Conservation (phyloP, 2,329 filamentous ascomycete genomes). For the Parascedosporium putredinis region DNA sequence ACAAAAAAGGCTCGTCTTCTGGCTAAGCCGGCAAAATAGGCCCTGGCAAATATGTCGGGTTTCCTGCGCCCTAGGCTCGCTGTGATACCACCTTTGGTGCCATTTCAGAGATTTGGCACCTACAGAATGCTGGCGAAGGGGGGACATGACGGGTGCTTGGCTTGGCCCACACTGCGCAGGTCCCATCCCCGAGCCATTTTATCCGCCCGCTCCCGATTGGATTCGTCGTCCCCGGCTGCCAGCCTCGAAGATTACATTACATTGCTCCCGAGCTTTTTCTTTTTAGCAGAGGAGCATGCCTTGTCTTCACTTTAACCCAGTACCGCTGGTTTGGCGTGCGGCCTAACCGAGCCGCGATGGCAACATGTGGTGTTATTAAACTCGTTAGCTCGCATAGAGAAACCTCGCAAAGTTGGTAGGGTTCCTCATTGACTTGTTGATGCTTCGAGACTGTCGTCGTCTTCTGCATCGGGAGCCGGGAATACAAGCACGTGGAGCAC, state of each 20-base stretch:
- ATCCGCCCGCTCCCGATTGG: neutral
- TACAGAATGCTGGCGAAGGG: neutral
- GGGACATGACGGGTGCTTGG: neutral
- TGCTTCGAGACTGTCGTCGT: no score
- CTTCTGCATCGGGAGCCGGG: no score
- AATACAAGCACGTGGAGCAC: no score
- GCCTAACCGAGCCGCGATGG: neutral
- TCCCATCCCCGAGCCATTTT: neutral
- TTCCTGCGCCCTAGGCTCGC: neutral
- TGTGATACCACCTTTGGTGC: slow-evolving; percentile 3
- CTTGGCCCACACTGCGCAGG: neutral
- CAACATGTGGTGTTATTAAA: neutral
- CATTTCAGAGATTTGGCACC: neutral
- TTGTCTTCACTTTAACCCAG: neutral
- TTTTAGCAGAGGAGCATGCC: neutral
- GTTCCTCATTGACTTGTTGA: neutral
- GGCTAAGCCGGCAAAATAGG: slow-evolving; percentile 8
- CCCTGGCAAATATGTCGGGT: neutral
- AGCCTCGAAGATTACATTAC: neutral
- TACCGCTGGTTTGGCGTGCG: neutral
- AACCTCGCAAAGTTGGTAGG: no score
- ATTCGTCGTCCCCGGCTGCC: neutral
- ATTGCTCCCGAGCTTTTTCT: no score
- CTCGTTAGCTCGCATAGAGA: no score
- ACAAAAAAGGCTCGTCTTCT: neutral